These are phyloP conservation scores for Parmelia sp. DNA, from an alignment of 495 filamentous ascomycete species.

Conservation along the genomic window DNA sequence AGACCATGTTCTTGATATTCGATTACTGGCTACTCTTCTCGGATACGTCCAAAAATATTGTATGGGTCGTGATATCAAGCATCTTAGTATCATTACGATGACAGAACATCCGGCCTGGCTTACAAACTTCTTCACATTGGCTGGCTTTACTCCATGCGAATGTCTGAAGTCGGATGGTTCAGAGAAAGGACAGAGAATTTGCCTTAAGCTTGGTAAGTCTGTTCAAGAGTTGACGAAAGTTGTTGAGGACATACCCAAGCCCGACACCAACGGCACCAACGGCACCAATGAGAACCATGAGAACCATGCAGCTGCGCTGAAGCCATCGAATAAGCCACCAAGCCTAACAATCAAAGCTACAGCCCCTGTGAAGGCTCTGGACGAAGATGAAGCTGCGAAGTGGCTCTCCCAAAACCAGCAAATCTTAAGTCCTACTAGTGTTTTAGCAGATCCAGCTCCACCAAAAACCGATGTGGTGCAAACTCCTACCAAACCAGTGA, in stretches of 20 bases:
- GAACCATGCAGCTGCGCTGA: not conserved
- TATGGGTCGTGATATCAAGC: constrained; percentile 3
- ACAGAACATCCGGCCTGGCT: constrained; percentile 3
- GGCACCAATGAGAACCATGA: not conserved
- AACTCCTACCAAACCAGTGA: not conserved
- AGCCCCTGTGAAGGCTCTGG: not conserved
- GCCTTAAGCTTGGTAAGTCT: constrained; percentile 5
- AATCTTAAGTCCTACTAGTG: constrained; percentile 4
- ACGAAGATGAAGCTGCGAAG: constrained; percentile 5
- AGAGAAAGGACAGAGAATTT: not conserved
- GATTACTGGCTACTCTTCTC: constrained; percentile 5
- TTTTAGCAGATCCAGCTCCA: not conserved
- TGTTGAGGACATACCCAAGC: not conserved
- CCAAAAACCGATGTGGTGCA: not conserved
- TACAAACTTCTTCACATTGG: not conserved
- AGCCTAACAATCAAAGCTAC: not conserved
- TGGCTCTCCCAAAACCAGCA: constrained; percentile 9
- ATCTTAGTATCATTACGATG: constrained; percentile 6
- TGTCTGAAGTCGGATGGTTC: constrained; percentile 4
- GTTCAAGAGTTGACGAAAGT: not conserved
- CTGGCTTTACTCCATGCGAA: constrained; percentile 5
- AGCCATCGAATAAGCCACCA: not conserved
- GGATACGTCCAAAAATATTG: constrained; percentile 8
- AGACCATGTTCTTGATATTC: constrained; percentile 7
- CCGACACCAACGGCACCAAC: not conserved